Base-by-base conservation (phyloP, 495 filamentous ascomycete species). In the Lasiosphaeris hirsuta region DNA sequence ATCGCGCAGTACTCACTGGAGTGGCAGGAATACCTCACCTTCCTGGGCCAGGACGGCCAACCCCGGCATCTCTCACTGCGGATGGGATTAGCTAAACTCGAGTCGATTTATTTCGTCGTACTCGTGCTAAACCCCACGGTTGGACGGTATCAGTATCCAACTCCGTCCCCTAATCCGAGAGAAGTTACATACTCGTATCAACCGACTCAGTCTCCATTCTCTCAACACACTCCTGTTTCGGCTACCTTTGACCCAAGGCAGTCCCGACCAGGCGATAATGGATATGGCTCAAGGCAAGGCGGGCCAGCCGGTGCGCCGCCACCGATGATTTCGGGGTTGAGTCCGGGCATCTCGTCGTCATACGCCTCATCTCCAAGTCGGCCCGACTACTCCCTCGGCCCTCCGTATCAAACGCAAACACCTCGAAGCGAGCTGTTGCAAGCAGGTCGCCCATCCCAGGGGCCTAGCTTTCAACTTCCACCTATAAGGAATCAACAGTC, bases 71-170 rank as follows among this genome's bases (percentile, higher is more conserved):
- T 74, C 51, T 67, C 72, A 4, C 61, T 78, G 44, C 76, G 77
- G 4, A 63, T 81, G 47, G 78, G 77, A 9, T 67, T 84, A 14
- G 77, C 74, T 10, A 81, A 78, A 51, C 72, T 73, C 56, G 74
- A 80, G 35, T 78, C 80, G 54, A 77, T 81, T 33, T 82, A 79
- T 63, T 80, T 82, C 59, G 72, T 82, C 18, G 73, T 81, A 4
- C 55, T 82, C 33, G 45, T 75, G 40, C 62, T 84, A 55, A 66
- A 54, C 15, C 56, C 67, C 1, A 54, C 65, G 8, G 35, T 61
- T 1, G 72, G 67, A 48, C 61, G 69, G 23, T 75, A 73, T 52
- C 61, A 72, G 41, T 74, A 72, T 23, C 73, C 69, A 14, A 74
- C 75, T 1, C 73, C 78, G 9, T 78, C 78, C 15, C 77, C 76